These are phyloP conservation scores for Pythium apleroticum DNA, from an alignment of 352 stramenopile genomes.

Conservation along the genomic window DNA sequence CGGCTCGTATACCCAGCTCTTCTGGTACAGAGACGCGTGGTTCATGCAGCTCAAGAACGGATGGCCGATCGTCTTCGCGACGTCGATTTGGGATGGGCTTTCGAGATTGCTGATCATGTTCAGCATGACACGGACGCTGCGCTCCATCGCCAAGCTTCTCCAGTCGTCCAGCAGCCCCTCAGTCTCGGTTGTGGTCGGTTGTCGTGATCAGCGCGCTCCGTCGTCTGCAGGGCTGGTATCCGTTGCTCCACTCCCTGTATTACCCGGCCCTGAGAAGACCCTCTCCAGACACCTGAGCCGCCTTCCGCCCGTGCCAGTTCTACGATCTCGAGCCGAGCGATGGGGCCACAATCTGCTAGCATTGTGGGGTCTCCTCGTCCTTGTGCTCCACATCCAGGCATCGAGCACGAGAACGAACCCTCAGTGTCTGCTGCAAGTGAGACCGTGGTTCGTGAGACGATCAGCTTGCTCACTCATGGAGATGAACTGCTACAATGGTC, in stretches of 20 bases:
- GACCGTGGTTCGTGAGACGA: constrained; percentile 26
- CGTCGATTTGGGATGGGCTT: constrained; percentile 21
- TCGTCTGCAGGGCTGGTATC: too few relatives aligned
- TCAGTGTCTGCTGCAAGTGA: constrained; percentile 27
- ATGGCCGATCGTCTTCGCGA: constrained; percentile 27
- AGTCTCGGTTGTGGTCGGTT: too few relatives aligned
- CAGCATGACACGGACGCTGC: constrained; percentile 22
- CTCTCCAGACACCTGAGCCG: neutral
- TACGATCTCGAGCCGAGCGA: neutral
- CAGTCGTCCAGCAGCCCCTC: neutral
- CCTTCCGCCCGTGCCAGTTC: neutral
- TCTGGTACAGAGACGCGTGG: constrained; percentile 30
- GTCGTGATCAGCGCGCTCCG: too few relatives aligned
- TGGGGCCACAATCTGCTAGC: constrained; percentile 18
- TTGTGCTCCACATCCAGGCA: constrained; percentile 23
- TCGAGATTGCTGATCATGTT: constrained; percentile 30
- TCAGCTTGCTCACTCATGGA: constrained; percentile 33
- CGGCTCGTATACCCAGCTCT: constrained; percentile 14
- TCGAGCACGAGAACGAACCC: constrained; percentile 1
- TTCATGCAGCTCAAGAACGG: constrained; percentile 34
- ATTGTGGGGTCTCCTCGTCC: constrained; percentile 25
- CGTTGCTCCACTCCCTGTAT: too few relatives aligned
- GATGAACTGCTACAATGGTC: constrained; percentile 25
- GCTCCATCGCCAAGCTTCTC: constrained; percentile 22
- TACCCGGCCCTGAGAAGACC: neutral